Evolutionary conservation across 164 flowering plant genomes (phyloP).

Genomic region (Vitis riparia): DNA sequence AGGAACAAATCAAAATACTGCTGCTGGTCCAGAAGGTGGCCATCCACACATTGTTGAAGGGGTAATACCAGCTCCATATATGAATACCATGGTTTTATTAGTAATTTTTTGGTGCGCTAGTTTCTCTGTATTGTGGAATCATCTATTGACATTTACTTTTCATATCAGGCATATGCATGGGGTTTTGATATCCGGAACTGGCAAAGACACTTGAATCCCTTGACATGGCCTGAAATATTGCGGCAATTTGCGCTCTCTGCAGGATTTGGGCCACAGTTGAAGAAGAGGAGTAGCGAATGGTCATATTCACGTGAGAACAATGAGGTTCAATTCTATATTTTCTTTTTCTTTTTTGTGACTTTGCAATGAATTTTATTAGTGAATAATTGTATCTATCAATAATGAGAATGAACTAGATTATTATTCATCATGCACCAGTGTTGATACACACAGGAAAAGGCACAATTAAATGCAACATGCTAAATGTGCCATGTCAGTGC

Average conservation of each 20-base stretch:
- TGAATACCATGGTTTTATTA: not conserved
- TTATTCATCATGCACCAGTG: no score
- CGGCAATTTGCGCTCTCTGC: slow-evolving; percentile 91
- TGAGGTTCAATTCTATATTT: slow-evolving; percentile 42
- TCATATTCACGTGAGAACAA: slow-evolving; percentile 52
- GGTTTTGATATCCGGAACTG: slow-evolving; percentile 90
- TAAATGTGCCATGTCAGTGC: no score
- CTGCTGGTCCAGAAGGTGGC: slow-evolving; percentile 87
- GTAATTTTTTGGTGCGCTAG: not conserved
- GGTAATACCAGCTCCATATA: slow-evolving; percentile 38
- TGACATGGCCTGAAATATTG: slow-evolving; percentile 96
- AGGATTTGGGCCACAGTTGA: slow-evolving; percentile 85
- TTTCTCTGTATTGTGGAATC: not conserved
- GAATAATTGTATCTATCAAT: no score
- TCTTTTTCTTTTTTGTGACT: not conserved
- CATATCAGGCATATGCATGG: slow-evolving; percentile 92
- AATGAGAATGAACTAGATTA: no score
- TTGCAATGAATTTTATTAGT: no score
- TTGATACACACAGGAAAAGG: no score
- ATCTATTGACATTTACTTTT: not conserved
- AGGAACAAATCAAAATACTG: slow-evolving; percentile 61
- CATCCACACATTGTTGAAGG: slow-evolving; percentile 97
- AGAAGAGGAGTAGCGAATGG: slow-evolving; percentile 49
- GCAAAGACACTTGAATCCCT: slow-evolving; percentile 77
- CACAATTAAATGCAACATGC: no score